Evolutionary conservation across 1,284 basidiomycete species (phyloP).

Genomic region (Austroboletus novae-zelandiae): DNA sequence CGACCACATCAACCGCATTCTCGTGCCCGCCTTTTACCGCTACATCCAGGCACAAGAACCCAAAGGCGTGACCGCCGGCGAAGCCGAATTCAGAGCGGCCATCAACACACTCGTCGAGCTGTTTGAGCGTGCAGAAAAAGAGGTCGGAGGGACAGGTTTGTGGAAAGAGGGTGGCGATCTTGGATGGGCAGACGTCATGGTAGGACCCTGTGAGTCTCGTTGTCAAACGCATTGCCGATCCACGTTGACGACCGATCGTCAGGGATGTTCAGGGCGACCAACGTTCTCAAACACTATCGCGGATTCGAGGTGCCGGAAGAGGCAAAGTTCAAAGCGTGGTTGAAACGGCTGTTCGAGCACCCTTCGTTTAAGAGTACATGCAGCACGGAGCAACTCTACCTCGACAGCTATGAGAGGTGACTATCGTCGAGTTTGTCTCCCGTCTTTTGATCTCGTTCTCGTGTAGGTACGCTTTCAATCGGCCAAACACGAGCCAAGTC

Average conservation of each 20-base stretch:
- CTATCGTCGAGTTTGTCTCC: slow-evolving; percentile 5
- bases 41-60: slow-evolving; percentile 73
- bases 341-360: slow-evolving; percentile 55
- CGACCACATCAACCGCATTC: slow-evolving; percentile 61
- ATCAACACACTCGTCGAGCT: slow-evolving; percentile 54
- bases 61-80: slow-evolving; percentile 52
- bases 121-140: slow-evolving; percentile 56
- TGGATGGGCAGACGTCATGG: slow-evolving; percentile 69
- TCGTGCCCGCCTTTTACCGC: slow-evolving; percentile 78
- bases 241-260: background rate
- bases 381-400: slow-evolving; percentile 68
- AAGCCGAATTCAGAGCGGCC: slow-evolving; percentile 56
- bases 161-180: slow-evolving; percentile 59
- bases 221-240: background rate
- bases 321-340: slow-evolving; percentile 51
- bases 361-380: slow-evolving; percentile 68
- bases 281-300: slow-evolving; percentile 69
- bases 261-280: slow-evolving; percentile 68
- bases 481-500: slow-evolving; percentile 71
- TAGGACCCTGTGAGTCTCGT: slow-evolving; percentile 62
- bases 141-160: slow-evolving; percentile 47
- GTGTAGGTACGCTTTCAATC: slow-evolving; percentile 65
- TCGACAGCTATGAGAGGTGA: slow-evolving; percentile 75
- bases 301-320: slow-evolving; percentile 56
- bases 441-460: background rate